Percentiles rank a stretch among this genome's conserved stretches.
Conservation (phyloP, 225 moss, liverwort and hornwort genomes). For the Marchantia paleacea region DNA sequence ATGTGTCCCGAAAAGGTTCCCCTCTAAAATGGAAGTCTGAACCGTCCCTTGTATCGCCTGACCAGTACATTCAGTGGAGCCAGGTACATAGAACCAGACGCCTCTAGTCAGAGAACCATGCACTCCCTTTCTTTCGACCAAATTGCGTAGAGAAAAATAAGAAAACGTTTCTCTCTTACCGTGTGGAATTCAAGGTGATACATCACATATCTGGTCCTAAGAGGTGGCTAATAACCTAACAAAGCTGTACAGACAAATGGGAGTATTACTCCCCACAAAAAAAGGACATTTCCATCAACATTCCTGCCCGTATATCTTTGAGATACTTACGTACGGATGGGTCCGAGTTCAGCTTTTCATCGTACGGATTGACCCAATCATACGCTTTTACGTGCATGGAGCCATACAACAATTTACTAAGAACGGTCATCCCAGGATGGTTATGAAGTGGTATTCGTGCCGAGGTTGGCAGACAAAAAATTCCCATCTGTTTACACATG, state of each 20-base stretch:
- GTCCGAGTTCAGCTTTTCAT: slow-evolving; percentile 57
- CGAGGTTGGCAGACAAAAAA: slow-evolving; percentile 91
- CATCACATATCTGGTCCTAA: background rate
- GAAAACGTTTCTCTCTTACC: background rate
- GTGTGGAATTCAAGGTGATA: background rate
- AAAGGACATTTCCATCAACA: background rate
- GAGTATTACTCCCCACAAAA: background rate
- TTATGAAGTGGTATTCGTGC: slow-evolving; percentile 93
- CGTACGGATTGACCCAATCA: slow-evolving; percentile 72
- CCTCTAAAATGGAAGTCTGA: no score
- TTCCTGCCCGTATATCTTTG: background rate
- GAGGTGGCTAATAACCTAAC: background rate
- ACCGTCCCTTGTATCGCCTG: no score
- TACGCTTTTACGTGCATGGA: slow-evolving; percentile 91
- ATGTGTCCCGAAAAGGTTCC: no score
- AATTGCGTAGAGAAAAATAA: background rate
- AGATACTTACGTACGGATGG: slow-evolving; percentile 48
- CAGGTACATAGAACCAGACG: background rate
- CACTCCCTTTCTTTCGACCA: no score
- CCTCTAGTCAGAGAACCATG: background rate
- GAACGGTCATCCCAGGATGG: slow-evolving; percentile 98
- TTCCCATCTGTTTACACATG: slow-evolving; percentile 62
- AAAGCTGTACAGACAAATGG: background rate
- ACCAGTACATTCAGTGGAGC: no score
- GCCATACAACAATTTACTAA: slow-evolving; percentile 92